Evolutionary conservation across 2,329 filamentous ascomycete genomes (phyloP), one percentile per base, ranked within the genome.

Genomic region (Diaporthe capsici): DNA sequence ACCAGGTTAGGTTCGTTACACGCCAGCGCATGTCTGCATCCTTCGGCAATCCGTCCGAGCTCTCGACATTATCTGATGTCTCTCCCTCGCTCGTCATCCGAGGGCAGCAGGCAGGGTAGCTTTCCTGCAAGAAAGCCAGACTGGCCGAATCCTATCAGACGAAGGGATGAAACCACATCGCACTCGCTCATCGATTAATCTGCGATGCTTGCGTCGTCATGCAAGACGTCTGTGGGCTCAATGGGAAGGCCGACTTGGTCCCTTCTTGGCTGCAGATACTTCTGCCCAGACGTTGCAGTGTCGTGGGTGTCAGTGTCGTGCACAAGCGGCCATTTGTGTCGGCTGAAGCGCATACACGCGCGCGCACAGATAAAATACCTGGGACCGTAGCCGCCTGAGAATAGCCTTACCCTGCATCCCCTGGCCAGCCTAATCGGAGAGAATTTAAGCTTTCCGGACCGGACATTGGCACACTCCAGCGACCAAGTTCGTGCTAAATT

Each of bases 211-310:
- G 31, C 34, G 9, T 31, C 31, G 31, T 53, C 34, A 68, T 68
- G 63, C 63, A 39, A 51, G 47, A 53, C 63, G 63, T 53, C 63
- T 39, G 47, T 53, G 63, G n/a, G 44, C 63, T 37, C 44, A 68
- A 68, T 68, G 63, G 63, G 44, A 51, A 51, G 63, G 44, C 8
- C 28, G 28, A 53, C 28, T 1, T 53, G 8, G 20, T 22, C 63
- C 47, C 47, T 39, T 8, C 63, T 68, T 68, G 63, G 63, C 63
- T 68, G 63, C 47, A 68, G 63, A 68, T 53, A 53, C 31, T 68
- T 53, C 13, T 13, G 47, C 63, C 47, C 44, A 53, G 47, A 68
- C 63, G 63, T 68, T 68, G 44, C 63, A 68, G 63, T 51, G 28
- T 49, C 9, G 44, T 68, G 20, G 20, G 44, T 68, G 63, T 68